phyloP scores from a whole-genome alignment of 495 filamentous ascomycete genomes.

The Chaetomium fimeti region DNA sequence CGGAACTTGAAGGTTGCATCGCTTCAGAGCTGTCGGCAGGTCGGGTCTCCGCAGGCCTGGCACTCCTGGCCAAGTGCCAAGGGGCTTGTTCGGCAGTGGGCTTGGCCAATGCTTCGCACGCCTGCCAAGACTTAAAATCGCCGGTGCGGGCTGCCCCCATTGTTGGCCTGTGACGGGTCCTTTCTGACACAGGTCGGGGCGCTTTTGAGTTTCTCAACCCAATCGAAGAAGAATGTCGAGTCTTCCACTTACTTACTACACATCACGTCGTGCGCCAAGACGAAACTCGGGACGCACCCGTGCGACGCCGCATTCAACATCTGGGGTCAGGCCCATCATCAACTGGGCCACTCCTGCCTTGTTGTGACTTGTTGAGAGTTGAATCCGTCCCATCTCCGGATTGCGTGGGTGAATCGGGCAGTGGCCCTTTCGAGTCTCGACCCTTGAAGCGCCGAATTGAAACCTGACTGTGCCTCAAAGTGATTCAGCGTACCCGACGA shows the following conservation, averaged over 20 bases:
- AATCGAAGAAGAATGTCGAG: too few species aligned
- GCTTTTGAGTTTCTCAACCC: too few species aligned
- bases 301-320: not conserved
- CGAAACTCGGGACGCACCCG: not conserved
- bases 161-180: not conserved
- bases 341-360: not conserved
- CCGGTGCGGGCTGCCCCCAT: slow-evolving; percentile 2
- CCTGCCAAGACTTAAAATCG: not conserved
- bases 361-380: not conserved
- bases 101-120: not conserved
- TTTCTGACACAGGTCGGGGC: too few species aligned
- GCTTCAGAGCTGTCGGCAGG: not conserved
- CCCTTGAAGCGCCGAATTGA: not conserved
- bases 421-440: not conserved
- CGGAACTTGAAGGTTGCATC: not conserved
- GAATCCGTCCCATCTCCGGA: not conserved
- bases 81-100: not conserved
- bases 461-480: not conserved
- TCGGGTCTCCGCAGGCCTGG: too few species aligned
- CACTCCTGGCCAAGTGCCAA: not conserved
- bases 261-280: not conserved
- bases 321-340: not conserved
- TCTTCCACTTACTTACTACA: not conserved
- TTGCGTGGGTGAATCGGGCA: not conserved
- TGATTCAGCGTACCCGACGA: not conserved